A percentile compares a stretch with the other conserved stretches of the same genome.
Evolutionary conservation across 1,284 basidiomycete species (phyloP).

Genomic region (Phellopilus nigrolimitatus): DNA sequence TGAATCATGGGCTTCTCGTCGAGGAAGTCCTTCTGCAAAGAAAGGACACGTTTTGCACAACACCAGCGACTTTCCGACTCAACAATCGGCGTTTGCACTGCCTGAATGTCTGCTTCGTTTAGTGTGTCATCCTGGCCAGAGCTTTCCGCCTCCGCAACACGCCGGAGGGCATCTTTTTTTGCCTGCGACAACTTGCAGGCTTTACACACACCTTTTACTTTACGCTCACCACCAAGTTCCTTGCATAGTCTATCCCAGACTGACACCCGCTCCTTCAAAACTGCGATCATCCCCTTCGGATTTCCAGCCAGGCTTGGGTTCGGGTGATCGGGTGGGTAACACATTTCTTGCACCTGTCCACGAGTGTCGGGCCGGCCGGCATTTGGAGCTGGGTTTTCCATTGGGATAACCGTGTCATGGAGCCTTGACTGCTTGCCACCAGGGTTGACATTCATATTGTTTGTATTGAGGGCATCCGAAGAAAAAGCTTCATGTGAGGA

Average conservation of each 20-base stretch:
- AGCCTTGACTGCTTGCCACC: conserved; percentile 23
- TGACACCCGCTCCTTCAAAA: conserved; percentile 22
- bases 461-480: conserved; percentile 23
- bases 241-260: conserved; percentile 10
- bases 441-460: conserved; percentile 25
- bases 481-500: conserved; percentile 24
- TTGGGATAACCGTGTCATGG: conserved; percentile 22
- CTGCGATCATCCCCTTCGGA: conserved; percentile 23
- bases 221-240: conserved; percentile 15
- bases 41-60: conserved; percentile 23
- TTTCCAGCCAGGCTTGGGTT: conserved; percentile 17
- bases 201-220: conserved; percentile 18
- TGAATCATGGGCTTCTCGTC: conserved; percentile 23
- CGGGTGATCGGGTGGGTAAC: conserved; percentile 19
- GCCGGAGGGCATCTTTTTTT: conserved; percentile 18
- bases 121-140: conserved; percentile 17
- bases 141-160: conserved; percentile 11
- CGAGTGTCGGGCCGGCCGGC: conserved; percentile 13
- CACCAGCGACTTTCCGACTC: conserved; percentile 17
- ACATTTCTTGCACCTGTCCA: conserved; percentile 17
- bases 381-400: conserved; percentile 20
- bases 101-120: conserved; percentile 3
- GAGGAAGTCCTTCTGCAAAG: conserved; percentile 24
- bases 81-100: background rate
- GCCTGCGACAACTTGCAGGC: conserved; percentile 19